Evolutionary conservation across 2,329 filamentous ascomycete species (phyloP), one percentile per base, ranked within the genome.

Genomic region (Tetracladium maxilliforme): DNA sequence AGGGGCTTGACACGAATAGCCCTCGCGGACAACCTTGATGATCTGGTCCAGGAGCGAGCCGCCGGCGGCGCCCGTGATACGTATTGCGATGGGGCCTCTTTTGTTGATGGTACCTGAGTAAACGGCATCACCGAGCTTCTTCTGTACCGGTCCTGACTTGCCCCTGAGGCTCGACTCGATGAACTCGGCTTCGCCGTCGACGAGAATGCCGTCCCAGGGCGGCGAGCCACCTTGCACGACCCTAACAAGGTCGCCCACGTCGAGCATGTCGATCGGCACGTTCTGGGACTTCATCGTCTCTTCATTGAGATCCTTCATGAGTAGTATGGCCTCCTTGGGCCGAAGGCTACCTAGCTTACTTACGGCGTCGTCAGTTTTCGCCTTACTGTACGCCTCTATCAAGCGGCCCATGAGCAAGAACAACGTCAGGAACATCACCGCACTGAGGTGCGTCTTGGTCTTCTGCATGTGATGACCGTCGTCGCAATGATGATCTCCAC

Each of bases 131-230:
- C 70, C 73, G 3, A 53, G 37, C 0, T 25, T 33, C 49, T 86
- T 86, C 39, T 60, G 61, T 27, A 84, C 66, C 1, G 64, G 64
- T 6, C 64, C 62, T 10, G 78, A 78, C 49, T 86, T 80, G 26
- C 79, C 79, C 2, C 87, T 94, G 31, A 95, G 58, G 32, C 83
- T 92, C 8, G 83, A 86, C 47, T 95, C 87, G 42, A 94, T 82
- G 40, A 94, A 93, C 24, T 58, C 64, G 22, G 69, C 70, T 24
- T 70, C 61, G 4, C 69, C 73, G 32, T 63, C 47, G 32, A 70
- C 50, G 52, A 72, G 34, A 33, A 64, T 43, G 8, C 83, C 83
- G 42, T 93, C 84, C 4, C 75, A 79, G 1, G 84, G 78, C 0
- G 84, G 84, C 2, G 82, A 90, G 3, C 69, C 62, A 3, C 84